Base-by-base conservation (phyloP, 495 filamentous ascomycete genomes). In the Sordaria brevicollis region DNA sequence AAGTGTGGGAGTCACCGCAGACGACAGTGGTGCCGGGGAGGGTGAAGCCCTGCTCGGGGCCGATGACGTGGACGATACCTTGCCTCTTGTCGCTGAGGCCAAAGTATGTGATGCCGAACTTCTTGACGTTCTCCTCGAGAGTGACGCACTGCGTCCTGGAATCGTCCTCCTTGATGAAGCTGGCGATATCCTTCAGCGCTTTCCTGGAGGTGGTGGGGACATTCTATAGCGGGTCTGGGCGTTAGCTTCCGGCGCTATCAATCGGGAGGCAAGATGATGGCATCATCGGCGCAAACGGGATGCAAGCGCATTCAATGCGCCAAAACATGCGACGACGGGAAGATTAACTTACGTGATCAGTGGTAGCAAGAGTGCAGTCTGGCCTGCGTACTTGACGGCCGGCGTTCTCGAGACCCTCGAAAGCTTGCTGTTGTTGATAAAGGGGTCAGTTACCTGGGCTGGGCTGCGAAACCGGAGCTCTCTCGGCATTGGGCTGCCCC, bases 41-140 rank as follows among this genome's bases (percentile, higher is more conserved):
- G 39, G 95, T 99, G 85, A 99, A 99, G 71, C 95, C 95, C 80
- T 99, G 95, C 85, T 99, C 95, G 43, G 95, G 95, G n/a, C 95
- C 95, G 74, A 99, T 97, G 76, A 99, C 91, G 81, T 99, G 95
- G 49, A 99, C 95, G 77, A 99, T 99, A 73, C 95, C 95, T 83
- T 99, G 95, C 35, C 95, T 88, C 84, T 96, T 96, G 81, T 98
- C 95, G 43, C 89, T 93, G 71, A 99, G 89, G 67, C 95, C 95
- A 75, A 99, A 99, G 82, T 97, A 99, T 77, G 95, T 97, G 76
- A 99, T 86, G 73, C 91, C 93, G 74, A 97, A 97, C 68, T 93
- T 91, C 82, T 96, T 96, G 70, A 99, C 95, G 76, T 99, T 99
- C 71, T 97, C 89, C 79, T 99, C 95, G 35, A 99, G 89, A 41